Evolutionary conservation across 495 filamentous ascomycete species (phyloP).

Genomic region (Aspergillus conjunctus): DNA sequence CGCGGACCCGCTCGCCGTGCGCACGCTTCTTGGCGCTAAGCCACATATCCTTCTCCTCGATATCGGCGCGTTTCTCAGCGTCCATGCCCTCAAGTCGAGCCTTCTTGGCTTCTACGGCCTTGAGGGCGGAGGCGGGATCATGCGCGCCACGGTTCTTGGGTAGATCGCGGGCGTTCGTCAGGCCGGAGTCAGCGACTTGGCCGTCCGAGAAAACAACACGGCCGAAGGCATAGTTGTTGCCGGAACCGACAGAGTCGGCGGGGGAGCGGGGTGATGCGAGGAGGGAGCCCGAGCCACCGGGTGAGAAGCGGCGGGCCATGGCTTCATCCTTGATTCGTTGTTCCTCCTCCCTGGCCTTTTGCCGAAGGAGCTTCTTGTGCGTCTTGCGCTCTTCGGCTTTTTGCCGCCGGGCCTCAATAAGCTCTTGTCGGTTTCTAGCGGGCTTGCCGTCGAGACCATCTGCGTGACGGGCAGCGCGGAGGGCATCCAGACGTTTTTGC

Average conservation of each 20-base stretch:
- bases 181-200: conserved; percentile 66
- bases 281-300: conserved; percentile 56
- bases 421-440: conserved; percentile 79
- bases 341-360: conserved; percentile 74
- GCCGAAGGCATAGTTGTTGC: conserved; percentile 81
- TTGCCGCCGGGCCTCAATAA: conserved; percentile 83
- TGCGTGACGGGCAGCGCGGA: conserved; percentile 80
- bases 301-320: conserved; percentile 58
- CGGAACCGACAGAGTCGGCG: conserved; percentile 44
- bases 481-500: conserved; percentile 74
- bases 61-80: conserved; percentile 74
- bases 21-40: conserved; percentile 86
- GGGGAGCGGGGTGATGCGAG: conserved; percentile 57
- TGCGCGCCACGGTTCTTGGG: conserved; percentile 63
- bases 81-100: conserved; percentile 70
- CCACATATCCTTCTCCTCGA: conserved; percentile 94
- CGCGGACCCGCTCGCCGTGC: conserved; percentile 86
- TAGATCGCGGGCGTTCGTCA: conserved; percentile 59
- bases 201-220: conserved; percentile 86
- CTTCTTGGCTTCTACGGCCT: conserved; percentile 70
- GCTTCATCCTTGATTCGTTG: conserved; percentile 67
- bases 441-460: conserved; percentile 77
- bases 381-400: conserved; percentile 84
- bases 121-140: conserved; percentile 75
- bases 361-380: conserved; percentile 80